Base-by-base conservation (phyloP, 805 yeast species). In the Candida maris region DNA sequence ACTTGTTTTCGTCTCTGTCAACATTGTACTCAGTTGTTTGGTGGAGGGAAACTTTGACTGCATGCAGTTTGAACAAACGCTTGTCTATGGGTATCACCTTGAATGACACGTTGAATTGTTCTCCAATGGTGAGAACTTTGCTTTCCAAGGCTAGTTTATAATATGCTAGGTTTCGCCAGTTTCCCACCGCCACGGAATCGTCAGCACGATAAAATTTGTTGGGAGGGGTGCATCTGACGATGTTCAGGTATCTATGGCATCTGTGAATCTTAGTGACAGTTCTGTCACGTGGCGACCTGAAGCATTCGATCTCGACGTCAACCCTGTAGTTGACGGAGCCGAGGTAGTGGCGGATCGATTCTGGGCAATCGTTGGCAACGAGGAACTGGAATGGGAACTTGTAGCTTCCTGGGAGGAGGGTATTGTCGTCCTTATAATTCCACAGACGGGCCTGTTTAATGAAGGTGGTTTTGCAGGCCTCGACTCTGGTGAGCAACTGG, bases 91-190 rank as follows among this genome's bases (percentile, higher is more conserved):
- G 65, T 14, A 51, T 28, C 5, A 58, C 15, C 29, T 49, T 51
- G 15, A 56, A 35, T 3, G 34, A 30, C 12, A 53, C 30, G 12
- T 29, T 31, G 4, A 56, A 24, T 9, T 22, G 8, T 9, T 41
- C 41, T 5, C 49, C 56, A 6, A 61, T 35, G 8, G 40, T 38
- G 6, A 54, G 14, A 4, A 36, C 27, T 33, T 48, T 51, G 32
- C 41, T 43, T 12, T 44, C 36, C 7, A 57, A 29, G 1, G 39
- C 12, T 19, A 58, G 30, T 34, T 51, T 44, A 39, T 59, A 61
- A 14, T 39, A 42, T 9, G 52, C 35, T 27, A 58, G 33, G 22
- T 57, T 41, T 46, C 64, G 50, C 65, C 65, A 61, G 27, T 45
- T 54, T 6, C 64, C 65, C 14, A 51, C 18, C 1, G 59, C 51